A percentile compares a stretch with the other conserved stretches of the same genome.
Conservation (phyloP, 768 basidiomycete genomes). For the Tricholoma sp. region DNA sequence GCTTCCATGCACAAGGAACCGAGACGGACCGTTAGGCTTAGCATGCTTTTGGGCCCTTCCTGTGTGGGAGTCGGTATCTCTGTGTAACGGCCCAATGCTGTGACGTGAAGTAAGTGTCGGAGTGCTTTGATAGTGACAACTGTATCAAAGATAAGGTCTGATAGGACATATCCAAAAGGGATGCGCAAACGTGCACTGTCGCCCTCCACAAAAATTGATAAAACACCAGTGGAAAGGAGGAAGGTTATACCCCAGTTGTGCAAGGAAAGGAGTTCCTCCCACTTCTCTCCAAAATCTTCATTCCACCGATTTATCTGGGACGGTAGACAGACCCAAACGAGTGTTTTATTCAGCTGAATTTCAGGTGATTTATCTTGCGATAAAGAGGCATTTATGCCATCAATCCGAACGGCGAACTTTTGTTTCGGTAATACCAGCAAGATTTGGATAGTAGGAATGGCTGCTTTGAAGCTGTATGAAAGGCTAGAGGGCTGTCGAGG, state of each 20-base stretch:
- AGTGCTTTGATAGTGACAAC: slow-evolving; percentile 65
- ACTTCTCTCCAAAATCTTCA: slow-evolving; percentile 36
- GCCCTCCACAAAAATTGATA: slow-evolving; percentile 44
- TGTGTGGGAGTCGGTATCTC: slow-evolving; percentile 57
- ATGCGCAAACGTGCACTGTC: slow-evolving; percentile 73
- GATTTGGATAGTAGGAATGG: slow-evolving; percentile 43
- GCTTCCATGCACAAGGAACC: slow-evolving; percentile 68
- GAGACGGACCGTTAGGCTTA: slow-evolving; percentile 54
- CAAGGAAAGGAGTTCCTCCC: slow-evolving; percentile 72
- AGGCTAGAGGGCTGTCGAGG: slow-evolving; percentile 1
- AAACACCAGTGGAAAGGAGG: slow-evolving; percentile 25
- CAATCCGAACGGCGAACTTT: slow-evolving; percentile 39
- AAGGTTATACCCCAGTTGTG: slow-evolving; percentile 44
- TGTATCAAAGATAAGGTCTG: slow-evolving; percentile 70
- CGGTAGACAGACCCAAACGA: slow-evolving; percentile 56
- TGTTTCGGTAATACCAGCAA: slow-evolving; percentile 44
- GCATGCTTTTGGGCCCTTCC: slow-evolving; percentile 70
- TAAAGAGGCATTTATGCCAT: slow-evolving; percentile 28
- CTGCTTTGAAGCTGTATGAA: slow-evolving; percentile 26
- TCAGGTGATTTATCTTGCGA: slow-evolving; percentile 23
- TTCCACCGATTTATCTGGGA: slow-evolving; percentile 30
- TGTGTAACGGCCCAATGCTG: slow-evolving; percentile 45
- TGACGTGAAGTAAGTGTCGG: slow-evolving; percentile 61
- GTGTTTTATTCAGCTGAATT: slow-evolving; percentile 36
- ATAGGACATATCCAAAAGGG: slow-evolving; percentile 71